A percentile compares a stretch with the other conserved stretches of the same genome.
Evolutionary conservation across 176 grass and related monocot species (phyloP).

Genomic region (Carex myosuroides): DNA sequence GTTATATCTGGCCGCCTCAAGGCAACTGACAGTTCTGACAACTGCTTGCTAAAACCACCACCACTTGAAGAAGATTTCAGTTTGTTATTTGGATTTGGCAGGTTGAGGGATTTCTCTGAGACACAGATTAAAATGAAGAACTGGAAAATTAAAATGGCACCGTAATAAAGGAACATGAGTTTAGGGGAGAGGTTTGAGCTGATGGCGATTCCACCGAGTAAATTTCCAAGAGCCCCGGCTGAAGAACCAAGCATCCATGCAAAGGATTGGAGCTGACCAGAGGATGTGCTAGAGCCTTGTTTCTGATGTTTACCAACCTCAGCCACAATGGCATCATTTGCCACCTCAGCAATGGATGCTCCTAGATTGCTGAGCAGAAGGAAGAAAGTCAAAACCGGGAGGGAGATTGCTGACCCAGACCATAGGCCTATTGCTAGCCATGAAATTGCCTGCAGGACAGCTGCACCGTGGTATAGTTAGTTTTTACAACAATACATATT

Average conservation of each 20-base stretch:
- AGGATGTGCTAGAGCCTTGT: slow-evolving; percentile 21
- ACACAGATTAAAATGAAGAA: slow-evolving; percentile 52
- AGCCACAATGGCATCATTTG: slow-evolving; percentile 91
- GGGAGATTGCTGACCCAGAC: slow-evolving; percentile 42
- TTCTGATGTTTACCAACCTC: slow-evolving; percentile 60
- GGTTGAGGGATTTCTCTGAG: slow-evolving; percentile 68
- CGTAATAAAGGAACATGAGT: slow-evolving; percentile 73
- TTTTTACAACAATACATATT: not conserved
- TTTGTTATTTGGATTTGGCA: slow-evolving; percentile 39
- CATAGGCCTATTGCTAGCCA: slow-evolving; percentile 74
- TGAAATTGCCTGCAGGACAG: slow-evolving; percentile 83
- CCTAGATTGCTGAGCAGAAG: slow-evolving; percentile 97
- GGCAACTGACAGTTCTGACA: slow-evolving; percentile 50
- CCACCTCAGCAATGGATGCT: slow-evolving; percentile 91
- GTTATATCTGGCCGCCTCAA: slow-evolving; percentile 64
- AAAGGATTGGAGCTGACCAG: slow-evolving; percentile 85
- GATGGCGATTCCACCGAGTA: slow-evolving; percentile 78
- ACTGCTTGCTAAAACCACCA: slow-evolving; percentile 53
- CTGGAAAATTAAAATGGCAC: slow-evolving; percentile 60
- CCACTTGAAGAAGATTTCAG: slow-evolving; percentile 24
- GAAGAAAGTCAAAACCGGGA: slow-evolving; percentile 56
- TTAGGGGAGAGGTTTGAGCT: slow-evolving; percentile 50
- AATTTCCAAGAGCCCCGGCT: slow-evolving; percentile 80
- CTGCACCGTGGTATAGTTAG: slow-evolving; percentile 36
- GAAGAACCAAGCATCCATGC: slow-evolving; percentile 76